Evolutionary conservation across 257 asterid species (phyloP).

Genomic region (Ophiorrhiza pumila): DNA sequence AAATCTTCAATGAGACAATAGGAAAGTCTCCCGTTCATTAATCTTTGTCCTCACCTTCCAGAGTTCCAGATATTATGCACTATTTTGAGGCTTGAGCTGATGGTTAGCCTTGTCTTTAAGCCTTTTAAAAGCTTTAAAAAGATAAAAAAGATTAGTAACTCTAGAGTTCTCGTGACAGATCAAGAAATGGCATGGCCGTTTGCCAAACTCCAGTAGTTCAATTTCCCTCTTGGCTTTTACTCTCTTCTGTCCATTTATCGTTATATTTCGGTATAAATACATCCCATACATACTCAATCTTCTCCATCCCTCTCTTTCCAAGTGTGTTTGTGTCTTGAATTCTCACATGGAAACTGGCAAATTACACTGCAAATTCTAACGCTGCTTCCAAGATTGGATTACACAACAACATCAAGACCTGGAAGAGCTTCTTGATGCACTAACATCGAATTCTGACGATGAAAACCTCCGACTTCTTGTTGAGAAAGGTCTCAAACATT

Average conservation of each 20-base stretch:
- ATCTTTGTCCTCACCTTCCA: too few species aligned
- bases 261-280: not conserved
- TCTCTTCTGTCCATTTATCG: not conserved
- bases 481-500: constrained; percentile 36
- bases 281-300: not conserved
- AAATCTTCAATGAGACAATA: too few species aligned
- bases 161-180: not conserved
- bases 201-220: not conserved
- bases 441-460: not conserved
- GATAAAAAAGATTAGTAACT: too few species aligned
- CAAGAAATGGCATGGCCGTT: not conserved
- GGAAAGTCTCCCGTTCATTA: too few species aligned
- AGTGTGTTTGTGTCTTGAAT: too few species aligned
- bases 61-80: too few species aligned
- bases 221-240: not conserved
- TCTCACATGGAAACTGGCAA: constrained; percentile 5
- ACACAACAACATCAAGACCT: constrained; percentile 30
- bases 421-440: constrained; percentile 22
- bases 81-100: too few species aligned
- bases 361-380: not conserved
- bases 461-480: constrained; percentile 11
- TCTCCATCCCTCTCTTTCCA: not conserved
- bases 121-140: too few species aligned
- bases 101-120: too few species aligned
- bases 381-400: constrained; percentile 36